A percentile compares a stretch with the other conserved stretches of the same genome.
Conservation (phyloP, 805 yeast genomes). For the Saccharomyces kudriavzevii region DNA sequence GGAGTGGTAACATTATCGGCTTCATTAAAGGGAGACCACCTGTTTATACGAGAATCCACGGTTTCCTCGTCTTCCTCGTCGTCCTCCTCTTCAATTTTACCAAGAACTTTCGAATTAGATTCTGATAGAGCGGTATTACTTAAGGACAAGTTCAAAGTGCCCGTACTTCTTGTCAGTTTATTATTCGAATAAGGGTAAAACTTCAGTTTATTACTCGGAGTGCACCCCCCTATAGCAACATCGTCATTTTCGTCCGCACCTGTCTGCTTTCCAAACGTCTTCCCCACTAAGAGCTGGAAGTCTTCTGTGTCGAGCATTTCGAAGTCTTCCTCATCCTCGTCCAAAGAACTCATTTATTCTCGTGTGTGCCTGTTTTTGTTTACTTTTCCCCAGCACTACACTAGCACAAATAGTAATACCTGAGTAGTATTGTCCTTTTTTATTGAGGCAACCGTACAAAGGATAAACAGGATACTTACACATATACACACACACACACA, state of each 20-base stretch:
- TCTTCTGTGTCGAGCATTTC: conserved; percentile 7
- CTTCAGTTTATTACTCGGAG: conserved; percentile 17
- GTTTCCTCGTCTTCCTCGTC: conserved; percentile 4
- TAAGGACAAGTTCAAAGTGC: conserved; percentile 42
- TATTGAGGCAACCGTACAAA: not conserved
- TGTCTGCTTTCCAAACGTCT: not conserved
- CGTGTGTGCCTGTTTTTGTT: not conserved
- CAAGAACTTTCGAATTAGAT: not conserved
- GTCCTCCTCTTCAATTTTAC: conserved; percentile 8
- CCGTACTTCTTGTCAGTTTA: conserved; percentile 43
- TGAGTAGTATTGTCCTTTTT: not conserved
- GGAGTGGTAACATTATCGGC: conserved; percentile 16
- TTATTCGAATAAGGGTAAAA: conserved; percentile 26
- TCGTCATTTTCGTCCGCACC: conserved; percentile 1
- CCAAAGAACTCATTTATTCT: conserved; percentile 2
- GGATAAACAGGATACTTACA: not conserved
- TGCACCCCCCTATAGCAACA: not conserved
- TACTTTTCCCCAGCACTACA: not conserved
- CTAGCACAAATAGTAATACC: not conserved
- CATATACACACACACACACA: not conserved
- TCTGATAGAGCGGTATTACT: conserved; percentile 29
- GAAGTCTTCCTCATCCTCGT: conserved; percentile 11
- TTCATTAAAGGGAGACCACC: conserved; percentile 23
- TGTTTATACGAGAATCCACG: conserved; percentile 17
- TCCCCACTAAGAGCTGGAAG: not conserved